A percentile compares a stretch with the other conserved stretches of the same genome.
Conservation (phyloP, 2,329 filamentous ascomycete species). For the Alternaria dauci region DNA sequence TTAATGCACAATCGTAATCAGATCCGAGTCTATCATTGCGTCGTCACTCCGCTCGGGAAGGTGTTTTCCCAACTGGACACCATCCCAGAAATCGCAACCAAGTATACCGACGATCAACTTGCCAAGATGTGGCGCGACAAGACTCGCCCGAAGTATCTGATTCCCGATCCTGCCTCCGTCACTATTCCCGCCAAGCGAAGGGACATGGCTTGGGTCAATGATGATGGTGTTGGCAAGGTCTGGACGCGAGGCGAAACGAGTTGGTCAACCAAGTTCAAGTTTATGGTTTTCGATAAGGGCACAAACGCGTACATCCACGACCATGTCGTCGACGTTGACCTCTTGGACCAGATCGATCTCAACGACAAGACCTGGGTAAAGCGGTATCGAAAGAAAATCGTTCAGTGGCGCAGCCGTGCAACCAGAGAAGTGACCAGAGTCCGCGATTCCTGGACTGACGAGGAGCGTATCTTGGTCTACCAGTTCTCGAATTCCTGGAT, state of each 20-base stretch:
- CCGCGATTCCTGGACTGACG: neutral
- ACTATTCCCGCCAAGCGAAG: neutral
- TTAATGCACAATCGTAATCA: neutral
- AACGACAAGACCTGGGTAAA: neutral
- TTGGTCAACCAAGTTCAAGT: neutral
- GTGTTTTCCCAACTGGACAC: neutral
- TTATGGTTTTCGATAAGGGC: constrained; percentile 5
- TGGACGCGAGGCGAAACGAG: neutral
- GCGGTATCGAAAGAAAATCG: neutral
- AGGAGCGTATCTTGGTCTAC: neutral
- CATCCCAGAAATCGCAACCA: neutral
- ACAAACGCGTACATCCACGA: neutral
- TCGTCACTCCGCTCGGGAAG: neutral
- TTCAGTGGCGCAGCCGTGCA: neutral
- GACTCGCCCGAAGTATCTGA: neutral
- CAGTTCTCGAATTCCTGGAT: neutral
- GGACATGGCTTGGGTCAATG: neutral
- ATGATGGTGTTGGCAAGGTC: neutral
- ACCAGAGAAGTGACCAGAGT: neutral
- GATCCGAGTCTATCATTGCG: neutral
- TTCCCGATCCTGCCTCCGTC: neutral
- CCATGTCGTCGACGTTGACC: neutral
- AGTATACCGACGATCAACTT: neutral
- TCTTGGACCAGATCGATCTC: neutral
- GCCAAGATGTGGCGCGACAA: constrained; percentile 1